Evolutionary conservation across 2,329 filamentous ascomycete genomes (phyloP).

Genomic region (Botrytis aclada): DNA sequence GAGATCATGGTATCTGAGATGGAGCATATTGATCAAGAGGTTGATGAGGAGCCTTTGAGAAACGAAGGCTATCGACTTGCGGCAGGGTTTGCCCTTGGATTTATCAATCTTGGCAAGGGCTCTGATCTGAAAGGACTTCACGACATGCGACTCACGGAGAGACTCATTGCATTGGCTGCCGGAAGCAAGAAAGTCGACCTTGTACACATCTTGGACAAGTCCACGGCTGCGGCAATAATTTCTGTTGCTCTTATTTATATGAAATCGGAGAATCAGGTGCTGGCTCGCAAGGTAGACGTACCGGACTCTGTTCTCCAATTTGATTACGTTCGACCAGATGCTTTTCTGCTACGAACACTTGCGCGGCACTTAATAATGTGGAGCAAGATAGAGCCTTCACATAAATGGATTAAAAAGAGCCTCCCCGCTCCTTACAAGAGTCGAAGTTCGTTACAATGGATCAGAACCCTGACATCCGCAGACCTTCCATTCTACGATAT

Average conservation of each 20-base stretch:
- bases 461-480: conserved; percentile 66
- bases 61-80: conserved; percentile 96
- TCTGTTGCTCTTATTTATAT: conserved; percentile 91
- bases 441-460: conserved; percentile 57
- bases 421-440: conserved; percentile 68
- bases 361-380: conserved; percentile 92
- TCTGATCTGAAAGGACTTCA: conserved; percentile 83
- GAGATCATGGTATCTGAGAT: conserved; percentile 99
- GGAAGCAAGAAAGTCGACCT: conserved; percentile 87
- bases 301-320: conserved; percentile 89
- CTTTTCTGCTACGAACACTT: conserved; percentile 84
- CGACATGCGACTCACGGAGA: conserved; percentile 90
- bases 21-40: conserved; percentile 74
- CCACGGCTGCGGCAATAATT: conserved; percentile 88
- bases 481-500: conserved; percentile 95
- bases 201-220: conserved; percentile 89
- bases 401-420: conserved; percentile 71
- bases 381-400: conserved; percentile 72
- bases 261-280: conserved; percentile 85
- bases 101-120: conserved; percentile 92
- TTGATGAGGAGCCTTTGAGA: conserved; percentile 80
- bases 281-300: conserved; percentile 89
- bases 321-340: conserved; percentile 91
- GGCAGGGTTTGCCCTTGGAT: conserved; percentile 86
- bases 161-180: conserved; percentile 80